Conservation (phyloP, 2,329 filamentous ascomycete species). For the Boeremia exigua region DNA sequence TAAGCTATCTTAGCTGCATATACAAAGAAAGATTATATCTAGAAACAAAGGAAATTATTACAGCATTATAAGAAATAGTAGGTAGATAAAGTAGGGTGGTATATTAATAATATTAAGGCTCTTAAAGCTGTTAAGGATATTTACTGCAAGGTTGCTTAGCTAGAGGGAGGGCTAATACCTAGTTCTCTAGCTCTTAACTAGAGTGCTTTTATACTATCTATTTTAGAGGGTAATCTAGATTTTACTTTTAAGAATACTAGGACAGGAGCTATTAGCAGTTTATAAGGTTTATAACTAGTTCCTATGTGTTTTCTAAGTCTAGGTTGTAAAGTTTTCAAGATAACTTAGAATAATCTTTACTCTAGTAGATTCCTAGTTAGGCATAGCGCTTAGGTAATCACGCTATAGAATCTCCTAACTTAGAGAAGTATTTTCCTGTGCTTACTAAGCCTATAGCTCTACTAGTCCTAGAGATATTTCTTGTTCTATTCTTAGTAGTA, state of each 20-base stretch:
- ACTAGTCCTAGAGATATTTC: no score
- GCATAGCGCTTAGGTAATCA: no score
- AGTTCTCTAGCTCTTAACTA: not conserved
- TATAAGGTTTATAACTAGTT: not conserved
- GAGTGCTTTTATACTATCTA: not conserved
- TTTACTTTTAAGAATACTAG: not conserved
- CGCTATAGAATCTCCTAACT: no score
- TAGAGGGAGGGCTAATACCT: not conserved
- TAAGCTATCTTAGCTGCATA: not conserved
- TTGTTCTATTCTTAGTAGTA: no score
- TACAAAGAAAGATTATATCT: not conserved
- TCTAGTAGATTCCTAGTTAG: no score
- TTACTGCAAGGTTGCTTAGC: not conserved
- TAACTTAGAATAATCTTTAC: no score
- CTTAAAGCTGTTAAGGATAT: not conserved
- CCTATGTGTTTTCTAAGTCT: not conserved
- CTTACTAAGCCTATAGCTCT: no score
- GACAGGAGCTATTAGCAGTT: not conserved
- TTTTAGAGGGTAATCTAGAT: not conserved
- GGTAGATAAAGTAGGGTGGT: not conserved
- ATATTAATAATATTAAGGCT: not conserved
- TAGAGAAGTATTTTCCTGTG: no score
- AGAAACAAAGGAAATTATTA: not conserved
- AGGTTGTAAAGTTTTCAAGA: no score
- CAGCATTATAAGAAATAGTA: not conserved